A percentile compares a stretch with the other conserved stretches of the same genome.
Conservation (phyloP, 192 early-diverging fungal genomes). For the Thoreauomyces humboldtii region DNA sequence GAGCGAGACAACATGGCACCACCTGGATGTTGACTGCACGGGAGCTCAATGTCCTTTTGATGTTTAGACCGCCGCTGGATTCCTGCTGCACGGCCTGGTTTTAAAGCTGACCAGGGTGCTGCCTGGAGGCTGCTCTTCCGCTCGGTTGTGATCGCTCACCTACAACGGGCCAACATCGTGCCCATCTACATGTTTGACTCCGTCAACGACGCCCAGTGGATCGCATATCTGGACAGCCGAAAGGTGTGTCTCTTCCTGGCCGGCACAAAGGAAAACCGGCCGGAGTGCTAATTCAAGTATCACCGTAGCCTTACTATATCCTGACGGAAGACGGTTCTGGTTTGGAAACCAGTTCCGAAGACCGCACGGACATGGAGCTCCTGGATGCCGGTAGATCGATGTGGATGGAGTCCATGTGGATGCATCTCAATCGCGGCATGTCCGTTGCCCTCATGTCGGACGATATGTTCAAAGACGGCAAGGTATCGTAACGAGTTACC, state of each 20-base stretch:
- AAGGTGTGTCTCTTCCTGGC: not conserved
- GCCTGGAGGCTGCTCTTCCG: slow-evolving; percentile 13
- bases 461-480: slow-evolving; percentile 29
- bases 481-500: no score
- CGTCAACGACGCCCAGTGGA: not conserved
- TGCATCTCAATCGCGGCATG: slow-evolving; percentile 8
- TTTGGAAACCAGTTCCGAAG: no score
- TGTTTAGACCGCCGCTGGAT: no score
- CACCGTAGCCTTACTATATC: slow-evolving; percentile 21
- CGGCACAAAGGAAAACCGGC: no score
- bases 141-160: not conserved
- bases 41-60: no score
- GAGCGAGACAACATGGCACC: no score
- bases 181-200: slow-evolving; percentile 14
- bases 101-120: no score
- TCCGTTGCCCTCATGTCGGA: slow-evolving; percentile 13
- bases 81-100: no score
- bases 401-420: slow-evolving; percentile 16
- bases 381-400: no score
- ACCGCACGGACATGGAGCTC: no score
- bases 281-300: not conserved
- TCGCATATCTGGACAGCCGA: not conserved
- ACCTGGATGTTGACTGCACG: no score
- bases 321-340: slow-evolving; percentile 19
- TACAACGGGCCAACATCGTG: not conserved